Percentiles rank a stretch among this genome's conserved stretches.
Evolutionary conservation across 441 rosid genomes (phyloP).

Genomic region (Croton laevigatus): DNA sequence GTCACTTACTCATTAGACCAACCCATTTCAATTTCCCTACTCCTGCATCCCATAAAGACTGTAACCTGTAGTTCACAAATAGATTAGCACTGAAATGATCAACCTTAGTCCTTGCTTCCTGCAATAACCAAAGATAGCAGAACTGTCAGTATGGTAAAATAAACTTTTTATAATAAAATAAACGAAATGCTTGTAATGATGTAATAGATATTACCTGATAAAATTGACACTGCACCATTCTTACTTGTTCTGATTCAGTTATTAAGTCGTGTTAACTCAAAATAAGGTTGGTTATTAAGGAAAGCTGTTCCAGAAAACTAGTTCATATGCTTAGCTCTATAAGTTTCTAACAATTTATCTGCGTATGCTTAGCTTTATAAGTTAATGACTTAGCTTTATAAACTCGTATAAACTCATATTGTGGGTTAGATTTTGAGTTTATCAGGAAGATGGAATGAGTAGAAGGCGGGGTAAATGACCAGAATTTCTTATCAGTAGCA

Average conservation of each 20-base stretch:
- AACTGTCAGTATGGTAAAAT: too few species aligned
- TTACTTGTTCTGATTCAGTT: constrained; percentile 36
- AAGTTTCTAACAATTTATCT: too few species aligned
- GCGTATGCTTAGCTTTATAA: too few species aligned
- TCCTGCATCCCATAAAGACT: constrained; percentile 74
- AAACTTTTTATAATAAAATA: too few species aligned
- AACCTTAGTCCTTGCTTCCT: constrained; percentile 91
- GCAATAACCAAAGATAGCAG: constrained; percentile 19
- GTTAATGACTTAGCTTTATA: not conserved
- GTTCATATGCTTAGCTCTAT: too few species aligned
- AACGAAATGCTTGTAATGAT: too few species aligned
- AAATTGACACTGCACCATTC: constrained; percentile 52
- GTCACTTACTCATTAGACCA: constrained; percentile 47
- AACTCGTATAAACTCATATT: too few species aligned
- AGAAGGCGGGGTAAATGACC: not conserved
- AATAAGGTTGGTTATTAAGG: constrained; percentile 43
- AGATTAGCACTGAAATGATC: not conserved
- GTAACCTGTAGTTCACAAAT: constrained; percentile 42
- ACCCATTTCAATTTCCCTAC: constrained; percentile 87
- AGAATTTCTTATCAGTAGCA: not conserved
- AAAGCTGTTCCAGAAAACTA: constrained; percentile 67
- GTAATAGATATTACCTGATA: constrained; percentile 44
- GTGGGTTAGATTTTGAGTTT: not conserved
- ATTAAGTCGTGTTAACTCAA: constrained; percentile 29
- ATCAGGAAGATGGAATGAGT: not conserved